phyloP scores from a whole-genome alignment of 2,329 filamentous ascomycete genomes.

The Camillea tinctor region DNA sequence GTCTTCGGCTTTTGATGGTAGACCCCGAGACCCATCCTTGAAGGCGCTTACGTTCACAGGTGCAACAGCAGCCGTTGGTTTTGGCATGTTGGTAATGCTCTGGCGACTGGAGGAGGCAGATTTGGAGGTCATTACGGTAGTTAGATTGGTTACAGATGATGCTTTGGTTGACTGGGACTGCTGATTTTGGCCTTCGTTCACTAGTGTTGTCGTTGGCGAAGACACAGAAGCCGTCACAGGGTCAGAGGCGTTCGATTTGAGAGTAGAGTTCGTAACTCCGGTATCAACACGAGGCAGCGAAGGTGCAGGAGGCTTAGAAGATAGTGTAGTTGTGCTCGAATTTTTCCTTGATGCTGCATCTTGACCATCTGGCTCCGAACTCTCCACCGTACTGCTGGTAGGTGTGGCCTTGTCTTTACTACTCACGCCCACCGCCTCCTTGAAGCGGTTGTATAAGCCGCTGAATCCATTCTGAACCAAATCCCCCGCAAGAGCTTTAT shows the following conservation, averaged over 20 bases:
- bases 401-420: conserved; percentile 40
- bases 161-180: conserved; percentile 44
- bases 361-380: conserved; percentile 40
- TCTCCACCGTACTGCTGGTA: conserved; percentile 11
- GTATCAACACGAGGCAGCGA: conserved; percentile 44
- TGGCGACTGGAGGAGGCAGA: conserved; percentile 38
- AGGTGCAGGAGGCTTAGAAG: conserved; percentile 41
- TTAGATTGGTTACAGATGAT: conserved; percentile 47
- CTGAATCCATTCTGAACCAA: conserved; percentile 82
- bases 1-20: conserved; percentile 42
- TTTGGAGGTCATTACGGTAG: conserved; percentile 38
- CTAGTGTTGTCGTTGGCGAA: conserved; percentile 37
- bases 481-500: conserved; percentile 69
- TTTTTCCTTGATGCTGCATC: conserved; percentile 44
- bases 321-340: conserved; percentile 39
- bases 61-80: conserved; percentile 43
- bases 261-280: conserved; percentile 32
- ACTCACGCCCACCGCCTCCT: conserved; percentile 73
- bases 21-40: conserved; percentile 45
- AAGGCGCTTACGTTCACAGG: conserved; percentile 50
- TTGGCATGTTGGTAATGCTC: conserved; percentile 32
- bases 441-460: conserved; percentile 82
- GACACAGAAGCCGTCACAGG: conserved; percentile 32
- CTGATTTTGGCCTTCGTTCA: conserved; percentile 43
- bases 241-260: conserved; percentile 36